Base-by-base conservation (phyloP, 495 filamentous ascomycete genomes). In the Durotheca rogersii region DNA sequence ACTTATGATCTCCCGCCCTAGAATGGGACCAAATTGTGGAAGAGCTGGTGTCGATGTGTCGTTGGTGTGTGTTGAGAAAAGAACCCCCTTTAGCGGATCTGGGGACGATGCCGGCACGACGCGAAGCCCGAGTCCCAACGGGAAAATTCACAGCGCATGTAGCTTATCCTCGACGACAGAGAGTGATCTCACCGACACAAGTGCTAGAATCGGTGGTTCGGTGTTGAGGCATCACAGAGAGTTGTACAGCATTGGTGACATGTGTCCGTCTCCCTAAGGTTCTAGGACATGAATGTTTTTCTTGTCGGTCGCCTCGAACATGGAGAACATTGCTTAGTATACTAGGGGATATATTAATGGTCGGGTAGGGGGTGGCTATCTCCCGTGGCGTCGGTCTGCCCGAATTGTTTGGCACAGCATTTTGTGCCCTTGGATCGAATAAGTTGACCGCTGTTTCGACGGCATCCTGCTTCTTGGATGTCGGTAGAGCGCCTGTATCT, bases 231-330 rank as follows among this genome's bases (percentile, higher is more conserved):
- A 35, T 45, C 31, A 41, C 36, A 44, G 41, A 34, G 27, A 51
- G 30, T 47, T 49, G 50, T 51, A 51, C 45, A 40, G 44, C 50
- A 38, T 41, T 9, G 23, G 27, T 42, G 50, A 54, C 56, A 59
- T 54, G 45, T 59, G 56, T 51, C 31, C 34, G 23, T 30, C 9
- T 35, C 39, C 18, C 43, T 50, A 21, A 31, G 45, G 50, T 7
- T 7, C 6, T 46, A 11, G 16, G 18, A 5, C 16, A 45, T 36
- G 21, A 41, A 36, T 40, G 45, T 14, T 44, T 36, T 33, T 12
- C 12, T 30, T 35, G 20, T 29, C 41, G 19, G 18, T 27, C 36
- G n/a, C 5, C 33, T 37, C 17, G 17, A 39, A 47, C 15, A 15
- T 19, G 30, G 23, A 34, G 7, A n/a, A n/a, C 5, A 23, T 1